Base-by-base conservation (phyloP, 768 basidiomycete genomes). In the Phanerodontia chrysosporium region DNA sequence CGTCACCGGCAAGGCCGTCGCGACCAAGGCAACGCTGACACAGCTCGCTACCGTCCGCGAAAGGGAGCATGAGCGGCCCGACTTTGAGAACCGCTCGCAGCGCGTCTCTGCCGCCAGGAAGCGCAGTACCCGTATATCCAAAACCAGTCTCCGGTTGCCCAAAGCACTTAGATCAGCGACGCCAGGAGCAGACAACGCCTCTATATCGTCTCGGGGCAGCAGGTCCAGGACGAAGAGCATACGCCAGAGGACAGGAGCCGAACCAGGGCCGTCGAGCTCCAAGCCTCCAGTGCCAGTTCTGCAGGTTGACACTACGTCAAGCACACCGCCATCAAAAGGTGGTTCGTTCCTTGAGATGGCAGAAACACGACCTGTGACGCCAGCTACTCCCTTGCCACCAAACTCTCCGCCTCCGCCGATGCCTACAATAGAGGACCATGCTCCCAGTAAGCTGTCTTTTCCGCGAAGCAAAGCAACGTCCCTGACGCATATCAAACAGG, bases 131-230 rank as follows among this genome's bases (percentile, higher is more conserved):
- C 78, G 86, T 1, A 77, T 82, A 8, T 89, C 87, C 4, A 83
- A 85, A 63, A 80, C 83, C 24, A 89, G 86, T 66, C 72, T 92
- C 8, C 82, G 89, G 0, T 73, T 90, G 24, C 85, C 83, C 0
- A 73, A 72, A 59, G 51, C 76, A 51, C 51, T 74, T 39, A 67
- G 51, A 48, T 13, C 51, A 9, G 16, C 30, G 30, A 53, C 35
- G 2, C 51, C 51, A 12, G 25, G 14, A 9, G 57, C 61, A 12
- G 61, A 65, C 24, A 58, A 61, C 18, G 53, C 58, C 22, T 64
- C 62, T 1, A 57, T 66, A 46, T 52, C 51, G 28, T 57, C 59
- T 16, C 53, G 55, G 14, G 32, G 13, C 6, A 57, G 56, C 39
- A 49, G 62, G 21, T 66, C 66, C 36, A 62, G 65, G 28, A 66